phyloP scores from a whole-genome alignment of 768 basidiomycete species.

The Phylloporus scabripes region DNA sequence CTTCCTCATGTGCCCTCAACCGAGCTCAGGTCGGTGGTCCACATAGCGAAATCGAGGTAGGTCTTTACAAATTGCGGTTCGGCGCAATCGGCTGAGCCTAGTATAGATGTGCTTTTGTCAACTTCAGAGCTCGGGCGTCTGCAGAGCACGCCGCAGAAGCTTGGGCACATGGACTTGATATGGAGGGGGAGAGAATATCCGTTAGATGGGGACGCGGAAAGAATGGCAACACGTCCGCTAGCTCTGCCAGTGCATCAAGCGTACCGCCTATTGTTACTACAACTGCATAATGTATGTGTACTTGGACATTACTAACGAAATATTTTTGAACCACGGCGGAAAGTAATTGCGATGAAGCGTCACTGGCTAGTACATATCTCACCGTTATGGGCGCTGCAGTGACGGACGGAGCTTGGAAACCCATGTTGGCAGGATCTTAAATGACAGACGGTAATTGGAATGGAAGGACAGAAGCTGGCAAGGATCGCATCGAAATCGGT shows the following conservation, averaged over 20 bases:
- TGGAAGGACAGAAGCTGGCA: conserved; percentile 16
- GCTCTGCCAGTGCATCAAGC: not conserved
- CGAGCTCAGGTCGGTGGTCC: conserved; percentile 77
- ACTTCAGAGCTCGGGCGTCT: conserved; percentile 76
- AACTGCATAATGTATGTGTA: conserved; percentile 11
- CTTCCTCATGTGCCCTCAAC: conserved; percentile 58
- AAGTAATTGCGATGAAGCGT: not conserved
- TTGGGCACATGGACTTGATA: conserved; percentile 87
- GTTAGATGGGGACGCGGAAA: conserved; percentile 89
- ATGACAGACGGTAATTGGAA: conserved; percentile 48
- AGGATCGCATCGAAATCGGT: conserved; percentile 49
- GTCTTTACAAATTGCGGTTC: conserved; percentile 6
- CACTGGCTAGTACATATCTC: not conserved
- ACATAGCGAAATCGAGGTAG: conserved; percentile 75
- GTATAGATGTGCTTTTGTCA: conserved; percentile 86
- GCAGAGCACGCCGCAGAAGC: conserved; percentile 87
- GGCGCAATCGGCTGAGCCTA: not conserved
- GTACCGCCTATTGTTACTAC: conserved; percentile 5
- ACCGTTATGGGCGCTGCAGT: not conserved
- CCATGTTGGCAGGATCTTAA: conserved; percentile 34
- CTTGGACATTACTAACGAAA: too few species aligned
- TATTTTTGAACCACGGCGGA: not conserved
- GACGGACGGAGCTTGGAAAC: conserved; percentile 33
- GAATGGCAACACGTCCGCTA: conserved; percentile 35
- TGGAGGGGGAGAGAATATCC: conserved; percentile 66